phyloP scores from a whole-genome alignment of 495 filamentous ascomycete genomes.

The Darksidea phi region DNA sequence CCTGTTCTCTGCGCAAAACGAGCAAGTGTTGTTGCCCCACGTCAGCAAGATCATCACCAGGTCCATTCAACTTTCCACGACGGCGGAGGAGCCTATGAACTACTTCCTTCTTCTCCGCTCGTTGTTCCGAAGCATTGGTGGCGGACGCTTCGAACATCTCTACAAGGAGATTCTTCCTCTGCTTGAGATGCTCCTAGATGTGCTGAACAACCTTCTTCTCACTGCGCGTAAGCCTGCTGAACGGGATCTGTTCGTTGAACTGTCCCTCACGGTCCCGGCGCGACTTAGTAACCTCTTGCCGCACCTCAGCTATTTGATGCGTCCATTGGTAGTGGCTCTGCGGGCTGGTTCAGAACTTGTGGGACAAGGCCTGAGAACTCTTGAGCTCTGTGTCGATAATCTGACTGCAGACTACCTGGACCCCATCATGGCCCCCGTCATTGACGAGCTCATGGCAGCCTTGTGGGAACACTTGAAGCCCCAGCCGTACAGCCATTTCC shows the following conservation, averaged over 20 bases:
- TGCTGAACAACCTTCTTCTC: conserved; percentile 87
- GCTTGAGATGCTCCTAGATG: conserved; percentile 94
- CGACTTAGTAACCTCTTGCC: conserved; percentile 91
- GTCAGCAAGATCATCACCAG: conserved; percentile 95
- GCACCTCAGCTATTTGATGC: conserved; percentile 96
- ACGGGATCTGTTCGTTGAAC: conserved; percentile 93
- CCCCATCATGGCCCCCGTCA: conserved; percentile 98
- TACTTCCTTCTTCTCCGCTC: conserved; percentile 93
- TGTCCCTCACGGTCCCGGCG: conserved; percentile 93
- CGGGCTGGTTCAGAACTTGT: conserved; percentile 90
- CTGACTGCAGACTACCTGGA: conserved; percentile 96
- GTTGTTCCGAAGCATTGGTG: conserved; percentile 93
- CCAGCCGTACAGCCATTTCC: conserved; percentile 91
- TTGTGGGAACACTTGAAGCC: conserved; percentile 93
- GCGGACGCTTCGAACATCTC: conserved; percentile 92
- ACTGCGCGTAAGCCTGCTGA: conserved; percentile 86
- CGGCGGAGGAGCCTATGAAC: conserved; percentile 96
- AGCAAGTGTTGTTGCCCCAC: conserved; percentile 90
- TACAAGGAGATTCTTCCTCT: conserved; percentile 98
- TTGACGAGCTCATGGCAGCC: conserved; percentile 96
- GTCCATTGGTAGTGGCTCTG: conserved; percentile 90
- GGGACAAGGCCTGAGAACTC: conserved; percentile 85
- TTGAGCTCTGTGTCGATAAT: conserved; percentile 97
- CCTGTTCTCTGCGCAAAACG: conserved; percentile 89
- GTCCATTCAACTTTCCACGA: conserved; percentile 92